These are phyloP conservation scores for Phytophthora cajani DNA, from an alignment of 352 stramenopile genomes.

Conservation along the genomic window DNA sequence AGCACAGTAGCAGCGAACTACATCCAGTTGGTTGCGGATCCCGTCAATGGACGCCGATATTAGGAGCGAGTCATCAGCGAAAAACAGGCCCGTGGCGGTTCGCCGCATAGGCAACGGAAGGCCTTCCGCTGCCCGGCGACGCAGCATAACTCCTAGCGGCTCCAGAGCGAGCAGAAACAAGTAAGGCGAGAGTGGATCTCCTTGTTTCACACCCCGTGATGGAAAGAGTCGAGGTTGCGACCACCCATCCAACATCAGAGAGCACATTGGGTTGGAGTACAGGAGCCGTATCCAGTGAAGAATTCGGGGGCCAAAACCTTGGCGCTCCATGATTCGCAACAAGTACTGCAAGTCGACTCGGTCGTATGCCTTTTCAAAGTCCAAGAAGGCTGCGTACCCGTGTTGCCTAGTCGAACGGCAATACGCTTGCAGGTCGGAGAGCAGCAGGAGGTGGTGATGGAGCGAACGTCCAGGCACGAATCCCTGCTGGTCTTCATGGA, in stretches of 20 bases:
- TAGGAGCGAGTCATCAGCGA: not conserved
- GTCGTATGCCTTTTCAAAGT: slow-evolving; percentile 2
- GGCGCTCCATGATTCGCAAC: not conserved
- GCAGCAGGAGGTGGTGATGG: not conserved
- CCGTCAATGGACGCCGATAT: not conserved
- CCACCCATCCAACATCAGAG: slow-evolving; percentile 2
- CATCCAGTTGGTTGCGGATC: not conserved
- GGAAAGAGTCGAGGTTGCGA: not conserved
- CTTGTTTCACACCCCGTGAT: not conserved
- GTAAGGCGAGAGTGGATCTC: not conserved
- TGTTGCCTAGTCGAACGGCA: not conserved
- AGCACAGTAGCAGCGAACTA: not conserved
- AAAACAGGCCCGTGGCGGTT: not conserved
- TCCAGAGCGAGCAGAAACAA: not conserved
- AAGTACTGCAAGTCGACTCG: not conserved
- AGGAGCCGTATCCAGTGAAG: not conserved
- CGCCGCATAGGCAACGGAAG: not conserved
- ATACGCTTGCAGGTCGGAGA: not conserved
- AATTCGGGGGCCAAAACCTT: slow-evolving; percentile 2
- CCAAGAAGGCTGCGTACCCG: not conserved
- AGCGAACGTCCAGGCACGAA: not conserved
- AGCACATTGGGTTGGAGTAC: not conserved
- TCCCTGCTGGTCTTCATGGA: not conserved
- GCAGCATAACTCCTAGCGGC: not conserved
- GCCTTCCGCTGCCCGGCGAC: not conserved